A percentile compares a stretch with the other conserved stretches of the same genome.
These are phyloP conservation scores for Phytophthora pluvialis DNA, from an alignment of 352 stramenopile genomes.

Conservation along the genomic window DNA sequence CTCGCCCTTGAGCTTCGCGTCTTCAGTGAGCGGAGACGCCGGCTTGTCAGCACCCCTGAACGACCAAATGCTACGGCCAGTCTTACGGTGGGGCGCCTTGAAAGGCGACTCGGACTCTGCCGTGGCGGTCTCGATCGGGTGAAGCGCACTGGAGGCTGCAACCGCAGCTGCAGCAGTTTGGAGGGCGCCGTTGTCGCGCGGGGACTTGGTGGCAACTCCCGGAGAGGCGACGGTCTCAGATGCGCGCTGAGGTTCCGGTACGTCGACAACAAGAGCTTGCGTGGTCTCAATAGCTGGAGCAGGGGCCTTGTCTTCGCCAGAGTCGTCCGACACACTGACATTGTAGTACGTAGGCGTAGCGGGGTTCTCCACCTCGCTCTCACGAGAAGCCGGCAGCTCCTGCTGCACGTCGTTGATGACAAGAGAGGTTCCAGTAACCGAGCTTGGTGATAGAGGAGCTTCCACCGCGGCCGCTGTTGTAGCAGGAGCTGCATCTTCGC, in stretches of 20 bases:
- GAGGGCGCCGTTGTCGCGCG: not conserved
- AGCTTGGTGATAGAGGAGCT: not conserved
- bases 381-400: conserved; percentile 1
- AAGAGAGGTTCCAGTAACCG: not conserved
- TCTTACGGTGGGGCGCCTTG: conserved; percentile 16
- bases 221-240: not conserved
- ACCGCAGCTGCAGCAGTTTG: not conserved
- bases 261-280: conserved; percentile 1
- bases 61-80: conserved; percentile 34
- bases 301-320: conserved; percentile 10
- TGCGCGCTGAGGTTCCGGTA: not conserved
- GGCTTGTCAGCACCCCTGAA: conserved; percentile 31
- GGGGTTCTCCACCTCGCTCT: not conserved
- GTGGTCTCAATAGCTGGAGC: not conserved
- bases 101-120: conserved; percentile 13
- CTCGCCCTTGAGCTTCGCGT: conserved; percentile 1
- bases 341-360: not conserved
- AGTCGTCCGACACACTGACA: not conserved
- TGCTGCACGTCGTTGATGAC: conserved; percentile 1
- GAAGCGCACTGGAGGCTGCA: not conserved
- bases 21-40: conserved; percentile 9
- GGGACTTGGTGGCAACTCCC: conserved; percentile 1
- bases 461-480: not conserved
- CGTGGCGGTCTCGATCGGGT: not conserved
- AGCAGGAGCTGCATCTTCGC: not conserved